Percentiles rank a stretch among this genome's conserved stretches.
Conservation (phyloP, 306 rosid genomes). For the Oxytropis ochrocephala region DNA sequence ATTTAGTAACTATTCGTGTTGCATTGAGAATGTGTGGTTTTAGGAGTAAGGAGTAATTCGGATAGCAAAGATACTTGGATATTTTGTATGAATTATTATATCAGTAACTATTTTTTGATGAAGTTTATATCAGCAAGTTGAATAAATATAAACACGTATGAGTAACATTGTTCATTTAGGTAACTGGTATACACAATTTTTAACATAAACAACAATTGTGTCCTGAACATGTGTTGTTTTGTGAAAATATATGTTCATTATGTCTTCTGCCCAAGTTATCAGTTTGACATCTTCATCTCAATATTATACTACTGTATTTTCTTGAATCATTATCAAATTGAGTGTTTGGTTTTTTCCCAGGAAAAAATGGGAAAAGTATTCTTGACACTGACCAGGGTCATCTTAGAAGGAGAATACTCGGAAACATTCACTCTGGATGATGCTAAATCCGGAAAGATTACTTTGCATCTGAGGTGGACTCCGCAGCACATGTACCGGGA, state of each 20-base stretch:
- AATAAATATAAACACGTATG: no score
- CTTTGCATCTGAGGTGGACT: constrained; percentile 60
- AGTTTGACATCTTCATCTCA: constrained; percentile 7
- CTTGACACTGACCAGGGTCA: constrained; percentile 71
- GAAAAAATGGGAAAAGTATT: constrained; percentile 70
- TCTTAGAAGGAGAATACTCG: constrained; percentile 66
- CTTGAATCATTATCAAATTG: neutral
- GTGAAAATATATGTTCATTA: neutral
- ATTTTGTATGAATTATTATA: neutral
- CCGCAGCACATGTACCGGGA: constrained; percentile 55
- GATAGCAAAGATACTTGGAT: neutral
- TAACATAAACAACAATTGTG: neutral
- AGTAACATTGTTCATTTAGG: no score
- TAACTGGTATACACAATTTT: no score
- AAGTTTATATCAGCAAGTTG: no score
- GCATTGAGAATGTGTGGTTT: neutral
- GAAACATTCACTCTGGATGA: constrained; percentile 45
- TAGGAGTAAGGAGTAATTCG: neutral
- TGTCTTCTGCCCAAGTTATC: neutral
- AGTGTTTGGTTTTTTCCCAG: constrained; percentile 24
- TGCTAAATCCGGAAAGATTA: constrained; percentile 66
- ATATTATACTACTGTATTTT: neutral
- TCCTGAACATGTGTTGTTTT: neutral
- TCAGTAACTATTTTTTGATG: no score
- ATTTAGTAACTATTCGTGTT: no score